Evolutionary conservation across 2,329 filamentous ascomycete genomes (phyloP), one percentile per base, ranked within the genome.

Genomic region (Daldinia sp.): DNA sequence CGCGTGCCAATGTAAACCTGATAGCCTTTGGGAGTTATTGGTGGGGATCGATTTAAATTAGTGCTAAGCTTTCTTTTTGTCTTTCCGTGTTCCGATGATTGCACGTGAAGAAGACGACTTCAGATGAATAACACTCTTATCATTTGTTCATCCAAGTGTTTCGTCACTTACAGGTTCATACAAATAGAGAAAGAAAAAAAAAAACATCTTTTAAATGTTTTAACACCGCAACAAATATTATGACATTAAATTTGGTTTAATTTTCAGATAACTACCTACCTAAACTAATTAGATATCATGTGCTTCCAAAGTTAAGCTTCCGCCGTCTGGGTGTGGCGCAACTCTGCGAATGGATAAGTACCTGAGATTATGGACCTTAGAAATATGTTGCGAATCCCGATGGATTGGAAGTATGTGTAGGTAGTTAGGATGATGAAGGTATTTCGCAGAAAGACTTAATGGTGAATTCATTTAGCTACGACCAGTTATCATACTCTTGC

Each of bases 401-500:
- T 46, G 9, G 20, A 23, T 23, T 33, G 30, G 30, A 44, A 9
- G n/a, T 50, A 37, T 37, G 3, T 3, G 7, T 10, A n/a, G n/a
- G 12, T 6, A 54, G 30, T n/a, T 23, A 54, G 18, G 9, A 26
- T 20, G n/a, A 54, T 12, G 35, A 18, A 39, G 12, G 1, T 39
- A 15, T 39, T 12, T 39, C 13, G 13, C 13, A 12, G 10, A 15
- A 12, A 13, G 12, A 39, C 10, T 13, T 12, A 4, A 15, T 13
- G 13, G 35, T 28, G 26, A 18, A 28, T 15, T 6, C 18, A 26
- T 7, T 53, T 23, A 20, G 39, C 20, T 62, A 72, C 48, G 70
- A 64, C 70, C 70, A 72, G 37, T 70, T 68, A 23, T 72, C 70
- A 39, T 72, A 70, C 53, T 66, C 64, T 56, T 65, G 61, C 37